phyloP scores from a whole-genome alignment of 805 yeast genomes.

The Wickerhamiella slavikovae region DNA sequence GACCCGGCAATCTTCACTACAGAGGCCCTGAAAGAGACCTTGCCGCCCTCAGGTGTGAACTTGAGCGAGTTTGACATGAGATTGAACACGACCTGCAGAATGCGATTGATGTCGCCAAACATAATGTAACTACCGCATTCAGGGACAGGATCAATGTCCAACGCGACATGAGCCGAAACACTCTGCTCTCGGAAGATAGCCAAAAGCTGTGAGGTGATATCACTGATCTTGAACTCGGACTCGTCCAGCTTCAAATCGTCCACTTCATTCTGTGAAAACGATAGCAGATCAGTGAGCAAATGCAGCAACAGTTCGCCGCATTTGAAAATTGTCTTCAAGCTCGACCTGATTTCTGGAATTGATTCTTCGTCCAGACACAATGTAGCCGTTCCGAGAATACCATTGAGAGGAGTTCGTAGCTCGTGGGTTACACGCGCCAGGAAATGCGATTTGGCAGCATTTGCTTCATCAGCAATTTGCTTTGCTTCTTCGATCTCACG shows the following conservation, averaged over 20 bases:
- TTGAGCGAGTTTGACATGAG: slow-evolving; percentile 77
- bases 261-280: slow-evolving; percentile 80
- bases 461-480: slow-evolving; percentile 57
- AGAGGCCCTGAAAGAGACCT: slow-evolving; percentile 32
- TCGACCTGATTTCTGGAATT: slow-evolving; percentile 38
- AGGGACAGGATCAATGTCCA: slow-evolving; percentile 31
- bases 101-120: slow-evolving; percentile 76
- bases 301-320: slow-evolving; percentile 82
- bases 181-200: slow-evolving; percentile 60
- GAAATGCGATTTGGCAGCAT: slow-evolving; percentile 88
- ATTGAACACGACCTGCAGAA: slow-evolving; percentile 82
- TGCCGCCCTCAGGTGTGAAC: slow-evolving; percentile 80
- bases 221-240: slow-evolving; percentile 57
- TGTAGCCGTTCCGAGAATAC: slow-evolving; percentile 89
- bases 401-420: slow-evolving; percentile 85
- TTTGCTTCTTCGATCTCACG: slow-evolving; percentile 73
- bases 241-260: slow-evolving; percentile 69
- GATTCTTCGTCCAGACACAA: slow-evolving; percentile 71
- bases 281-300: slow-evolving; percentile 71
- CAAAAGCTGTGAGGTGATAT: slow-evolving; percentile 65
- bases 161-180: slow-evolving; percentile 36
- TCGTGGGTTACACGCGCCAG: slow-evolving; percentile 89
- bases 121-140: slow-evolving; percentile 27
- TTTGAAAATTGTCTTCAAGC: slow-evolving; percentile 64
- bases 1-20: slow-evolving; percentile 10